Percentiles rank a stretch among this genome's conserved stretches.
Conservation (phyloP, 2,329 filamentous ascomycete genomes). For the Colletotrichum sidae region DNA sequence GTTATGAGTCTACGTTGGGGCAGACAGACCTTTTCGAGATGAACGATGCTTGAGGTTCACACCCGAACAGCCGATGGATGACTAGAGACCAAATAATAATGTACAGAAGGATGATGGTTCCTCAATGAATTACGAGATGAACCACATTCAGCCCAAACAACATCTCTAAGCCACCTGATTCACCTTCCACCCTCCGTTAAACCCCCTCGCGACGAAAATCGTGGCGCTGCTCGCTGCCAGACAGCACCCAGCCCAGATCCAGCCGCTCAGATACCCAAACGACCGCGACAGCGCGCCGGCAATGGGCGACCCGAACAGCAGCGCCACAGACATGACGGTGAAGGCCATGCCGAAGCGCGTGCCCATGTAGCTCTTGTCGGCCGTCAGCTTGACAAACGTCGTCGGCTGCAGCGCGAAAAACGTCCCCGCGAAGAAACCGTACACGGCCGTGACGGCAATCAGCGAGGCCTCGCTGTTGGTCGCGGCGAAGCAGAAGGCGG, state of each 20-base stretch:
- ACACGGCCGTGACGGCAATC: constrained; percentile 34
- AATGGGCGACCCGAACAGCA: constrained; percentile 46
- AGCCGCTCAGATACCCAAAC: constrained; percentile 32
- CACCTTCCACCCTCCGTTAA: constrained; percentile 29
- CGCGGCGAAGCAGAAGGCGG: constrained; percentile 20
- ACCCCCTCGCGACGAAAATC: constrained; percentile 16
- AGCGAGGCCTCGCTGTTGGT: constrained; percentile 30
- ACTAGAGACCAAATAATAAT: too few species aligned
- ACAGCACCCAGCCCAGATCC: constrained; percentile 34
- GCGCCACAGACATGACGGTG: constrained; percentile 44
- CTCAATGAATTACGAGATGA: fast-evolving
- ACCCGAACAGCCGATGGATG: too few species aligned
- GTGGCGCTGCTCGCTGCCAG: constrained; percentile 22
- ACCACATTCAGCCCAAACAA: not conserved
- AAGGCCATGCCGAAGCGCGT: constrained; percentile 54
- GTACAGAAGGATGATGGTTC: not conserved
- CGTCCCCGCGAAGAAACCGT: constrained; percentile 44
- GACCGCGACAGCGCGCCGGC: constrained; percentile 43
- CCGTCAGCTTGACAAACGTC: constrained; percentile 47
- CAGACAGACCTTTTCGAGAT: too few species aligned
- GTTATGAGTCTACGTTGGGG: too few species aligned
- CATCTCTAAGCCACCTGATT: constrained; percentile 3
- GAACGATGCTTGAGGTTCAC: too few species aligned
- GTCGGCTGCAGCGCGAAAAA: constrained; percentile 53
- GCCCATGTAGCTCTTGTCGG: constrained; percentile 47